Evolutionary conservation across 192 early-diverging fungal species (phyloP).

Genomic region (Phycomyces nitens): DNA sequence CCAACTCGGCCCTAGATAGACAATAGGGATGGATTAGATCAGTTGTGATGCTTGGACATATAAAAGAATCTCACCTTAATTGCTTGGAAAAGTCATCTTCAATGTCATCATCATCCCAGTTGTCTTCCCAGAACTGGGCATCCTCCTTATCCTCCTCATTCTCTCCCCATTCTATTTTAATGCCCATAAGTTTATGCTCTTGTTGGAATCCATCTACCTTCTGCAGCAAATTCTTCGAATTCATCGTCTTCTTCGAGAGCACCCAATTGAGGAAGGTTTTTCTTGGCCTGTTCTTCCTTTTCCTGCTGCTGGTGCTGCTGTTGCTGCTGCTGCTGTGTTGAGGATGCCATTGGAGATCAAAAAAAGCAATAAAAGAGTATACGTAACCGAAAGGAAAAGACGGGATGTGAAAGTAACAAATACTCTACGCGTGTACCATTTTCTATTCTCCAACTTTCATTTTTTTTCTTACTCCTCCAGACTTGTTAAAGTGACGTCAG

Average conservation of each 20-base stretch:
- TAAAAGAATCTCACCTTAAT: conserved; percentile 46
- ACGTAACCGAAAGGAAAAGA: background rate
- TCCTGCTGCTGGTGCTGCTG: conserved; percentile 13
- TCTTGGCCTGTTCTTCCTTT: conserved; percentile 14
- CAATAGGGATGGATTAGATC: background rate
- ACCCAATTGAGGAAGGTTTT: conserved; percentile 50
- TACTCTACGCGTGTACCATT: too few species aligned
- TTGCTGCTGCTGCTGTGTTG: conserved; percentile 4
- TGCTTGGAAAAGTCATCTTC: conserved; percentile 93
- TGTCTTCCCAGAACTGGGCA: conserved; percentile 76
- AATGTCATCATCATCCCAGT: conserved; percentile 90
- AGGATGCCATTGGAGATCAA: background rate
- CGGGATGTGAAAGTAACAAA: background rate
- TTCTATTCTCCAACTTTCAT: too few species aligned
- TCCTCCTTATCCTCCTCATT: conserved; percentile 70
- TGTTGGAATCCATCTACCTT: conserved; percentile 50
- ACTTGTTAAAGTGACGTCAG: too few species aligned
- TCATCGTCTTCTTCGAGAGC: conserved; percentile 91
- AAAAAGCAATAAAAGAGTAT: background rate
- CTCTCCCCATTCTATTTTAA: conserved; percentile 71
- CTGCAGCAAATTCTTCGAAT: conserved; percentile 87
- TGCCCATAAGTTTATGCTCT: background rate
- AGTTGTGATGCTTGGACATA: too few species aligned
- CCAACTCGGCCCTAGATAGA: conserved; percentile 9
- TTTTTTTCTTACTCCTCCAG: too few species aligned